phyloP scores from a whole-genome alignment of 306 rosid species.

The Vicia villosa region DNA sequence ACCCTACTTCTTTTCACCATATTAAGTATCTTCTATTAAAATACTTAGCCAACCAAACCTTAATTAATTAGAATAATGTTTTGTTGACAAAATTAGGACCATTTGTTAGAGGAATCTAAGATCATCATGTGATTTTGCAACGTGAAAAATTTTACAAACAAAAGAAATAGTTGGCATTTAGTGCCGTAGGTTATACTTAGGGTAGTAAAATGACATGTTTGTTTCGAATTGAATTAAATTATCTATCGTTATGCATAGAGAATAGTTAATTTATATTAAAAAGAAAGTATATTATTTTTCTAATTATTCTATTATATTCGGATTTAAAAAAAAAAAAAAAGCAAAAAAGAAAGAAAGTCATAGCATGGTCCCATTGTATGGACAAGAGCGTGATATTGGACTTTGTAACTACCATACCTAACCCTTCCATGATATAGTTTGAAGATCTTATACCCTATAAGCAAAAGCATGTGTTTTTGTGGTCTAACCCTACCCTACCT shows the following conservation, averaged over 20 bases:
- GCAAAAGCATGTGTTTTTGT: constrained; percentile 59
- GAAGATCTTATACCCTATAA: constrained; percentile 34
- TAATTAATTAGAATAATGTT: background rate
- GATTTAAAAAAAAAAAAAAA: constrained; percentile 8
- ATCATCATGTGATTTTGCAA: background rate
- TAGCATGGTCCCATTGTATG: constrained; percentile 34
- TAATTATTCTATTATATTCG: too few species aligned
- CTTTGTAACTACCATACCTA: constrained; percentile 71
- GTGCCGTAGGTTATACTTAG: background rate
- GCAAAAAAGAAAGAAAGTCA: background rate
- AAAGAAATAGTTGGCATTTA: background rate
- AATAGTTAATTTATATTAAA: too few species aligned
- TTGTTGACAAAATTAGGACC: background rate
- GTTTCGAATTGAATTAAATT: too few species aligned
- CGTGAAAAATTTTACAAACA: background rate
- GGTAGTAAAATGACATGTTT: too few species aligned
- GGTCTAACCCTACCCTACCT: constrained; percentile 39
- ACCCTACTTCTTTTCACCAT: background rate
- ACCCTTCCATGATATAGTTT: constrained; percentile 44
- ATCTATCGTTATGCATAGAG: too few species aligned
- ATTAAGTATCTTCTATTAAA: background rate
- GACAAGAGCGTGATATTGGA: constrained; percentile 48
- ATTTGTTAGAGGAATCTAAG: constrained; percentile 3
- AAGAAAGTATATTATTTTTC: too few species aligned
- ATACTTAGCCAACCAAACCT: background rate